Evolutionary conservation across 75 land plant genomes (phyloP), one percentile per base, ranked within the genome.

Genomic region (Cupressus sempervirens): DNA sequence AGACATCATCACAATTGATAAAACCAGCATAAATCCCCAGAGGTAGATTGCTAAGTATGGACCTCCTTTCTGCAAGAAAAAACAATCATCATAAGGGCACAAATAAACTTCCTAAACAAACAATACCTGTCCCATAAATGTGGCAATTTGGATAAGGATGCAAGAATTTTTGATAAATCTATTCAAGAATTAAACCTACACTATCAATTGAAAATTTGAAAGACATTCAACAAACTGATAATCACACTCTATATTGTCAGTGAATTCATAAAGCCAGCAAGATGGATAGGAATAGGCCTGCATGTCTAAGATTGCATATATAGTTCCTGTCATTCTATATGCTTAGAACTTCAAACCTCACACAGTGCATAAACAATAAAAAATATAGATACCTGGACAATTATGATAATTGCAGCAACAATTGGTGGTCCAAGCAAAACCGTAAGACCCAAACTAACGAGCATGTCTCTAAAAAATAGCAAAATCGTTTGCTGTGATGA

Each of bases 21-120:
- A 82, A 34, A 93, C 84, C 84, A 98, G 88, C 92, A 94, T 95
- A 88, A 98, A 98, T 50, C 82, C 95, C 99, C 99, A 98, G 15
- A 98, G 92, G 84, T 98, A 98, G 12, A 98, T 90, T 36, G 99
- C 99, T 86, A 96, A 86, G 80, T 98, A 98, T 35, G 99, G 99
- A 79, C 99, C 99, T 80, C 98, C 93, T 92, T 93, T 98, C 99
- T 98, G 97, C 86, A 90, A 86, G 26, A 56, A 65, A 50, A 72
- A 18, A 79, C 81, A 79, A 45, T 11, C 46, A 45, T 40, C 81
- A 79, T 79, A 43, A 79, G 45, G 80, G 23, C 46, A 10, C 81
- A 79, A 26, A 26, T 79, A n/a, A 40, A 79, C 10, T 32, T 40
- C n/a, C 79, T 38, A 20, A 23, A 20, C 23, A 38, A 23, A 20